phyloP scores from a whole-genome alignment of 2,329 filamentous ascomycete species.

The Alternaria arborescens region DNA sequence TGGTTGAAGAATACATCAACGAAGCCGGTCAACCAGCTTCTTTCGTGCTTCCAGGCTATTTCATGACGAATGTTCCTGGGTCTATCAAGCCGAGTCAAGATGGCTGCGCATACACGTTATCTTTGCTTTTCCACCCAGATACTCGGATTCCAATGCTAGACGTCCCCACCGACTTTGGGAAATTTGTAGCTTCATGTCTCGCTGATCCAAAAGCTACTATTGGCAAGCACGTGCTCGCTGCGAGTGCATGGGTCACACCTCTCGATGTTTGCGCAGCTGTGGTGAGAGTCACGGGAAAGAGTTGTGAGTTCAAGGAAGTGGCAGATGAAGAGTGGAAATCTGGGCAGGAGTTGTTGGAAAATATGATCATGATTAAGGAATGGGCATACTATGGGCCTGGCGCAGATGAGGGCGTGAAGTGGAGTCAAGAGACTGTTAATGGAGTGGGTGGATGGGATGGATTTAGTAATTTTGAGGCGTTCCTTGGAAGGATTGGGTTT shows the following conservation, averaged over 20 bases:
- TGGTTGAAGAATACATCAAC: slow-evolving; percentile 64
- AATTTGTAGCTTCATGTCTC: slow-evolving; percentile 25
- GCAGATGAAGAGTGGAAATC: slow-evolving; percentile 15
- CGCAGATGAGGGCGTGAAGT: slow-evolving; percentile 17
- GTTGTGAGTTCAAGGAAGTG: slow-evolving; percentile 16
- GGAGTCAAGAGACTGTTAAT: slow-evolving; percentile 12
- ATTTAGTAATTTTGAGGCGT: neutral
- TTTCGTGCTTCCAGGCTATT: too few relatives aligned
- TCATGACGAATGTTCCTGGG: slow-evolving; percentile 48
- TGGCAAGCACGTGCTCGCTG: slow-evolving; percentile 18
- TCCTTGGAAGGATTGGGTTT: neutral
- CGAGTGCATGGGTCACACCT: slow-evolving; percentile 16
- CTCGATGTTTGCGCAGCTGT: slow-evolving; percentile 18
- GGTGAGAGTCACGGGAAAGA: slow-evolving; percentile 5
- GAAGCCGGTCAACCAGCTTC: slow-evolving; percentile 33
- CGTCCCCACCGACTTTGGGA: slow-evolving; percentile 25
- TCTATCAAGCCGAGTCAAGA: slow-evolving; percentile 25
- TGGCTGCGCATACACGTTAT: slow-evolving; percentile 13
- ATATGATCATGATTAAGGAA: slow-evolving; percentile 25
- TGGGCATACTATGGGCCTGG: slow-evolving; percentile 25
- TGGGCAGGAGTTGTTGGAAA: slow-evolving; percentile 24
- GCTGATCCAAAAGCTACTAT: slow-evolving; percentile 13
- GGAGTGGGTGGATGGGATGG: neutral
- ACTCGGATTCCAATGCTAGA: slow-evolving; percentile 27
- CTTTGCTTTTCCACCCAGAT: slow-evolving; percentile 22